Evolutionary conservation across 2,329 filamentous ascomycete species (phyloP), one percentile per base, ranked within the genome.

Genomic region (Ilyonectria mors-panacis): DNA sequence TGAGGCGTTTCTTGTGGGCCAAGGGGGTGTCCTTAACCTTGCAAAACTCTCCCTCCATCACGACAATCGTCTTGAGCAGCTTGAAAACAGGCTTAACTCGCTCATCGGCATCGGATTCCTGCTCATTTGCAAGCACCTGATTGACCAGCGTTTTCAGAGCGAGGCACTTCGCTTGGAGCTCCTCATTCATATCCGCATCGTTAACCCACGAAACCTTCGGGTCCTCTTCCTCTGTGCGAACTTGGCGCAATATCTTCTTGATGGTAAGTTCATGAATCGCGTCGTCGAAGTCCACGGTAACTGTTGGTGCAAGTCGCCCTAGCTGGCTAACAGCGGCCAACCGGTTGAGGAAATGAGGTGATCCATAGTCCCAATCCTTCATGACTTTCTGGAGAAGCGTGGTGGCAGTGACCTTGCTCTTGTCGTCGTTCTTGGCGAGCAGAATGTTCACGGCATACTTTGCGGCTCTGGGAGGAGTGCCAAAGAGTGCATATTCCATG

Each of bases 401-500:
- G 59, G 92, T 94, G 8, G 94, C 93, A 66, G 94, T 93, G 83
- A 97, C 92, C 76, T 95, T 82, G 72, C 86, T 92, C 79, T 94
- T 96, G 57, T 95, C 90, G 23, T 89, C 86, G 51, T 85, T 85
- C 73, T 91, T 91, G 39, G 93, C 91, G 81, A 97, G 89, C 60
- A 99, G 86, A 70, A 99, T 94, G 30, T 94, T 95, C 55, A 98
- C 91, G 0, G 96, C 96, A 82, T 98, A 94, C 81, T 99, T 99
- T 23, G 95, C 94, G 9, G 94, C 93, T 77, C 92, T 91, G 12
- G 93, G 88, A 2, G 95, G 95, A 26, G 88, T 88, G 23, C 95
- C 95, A 76, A 93, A 93, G 21, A 95, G 86, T 1, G 95, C 93
- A 79, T 96, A 98, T 73, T 89, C 92, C 67, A 92, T 90, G 78